Base-by-base conservation (phyloP, 805 yeast species). In the Metschnikowia noctiluminum region DNA sequence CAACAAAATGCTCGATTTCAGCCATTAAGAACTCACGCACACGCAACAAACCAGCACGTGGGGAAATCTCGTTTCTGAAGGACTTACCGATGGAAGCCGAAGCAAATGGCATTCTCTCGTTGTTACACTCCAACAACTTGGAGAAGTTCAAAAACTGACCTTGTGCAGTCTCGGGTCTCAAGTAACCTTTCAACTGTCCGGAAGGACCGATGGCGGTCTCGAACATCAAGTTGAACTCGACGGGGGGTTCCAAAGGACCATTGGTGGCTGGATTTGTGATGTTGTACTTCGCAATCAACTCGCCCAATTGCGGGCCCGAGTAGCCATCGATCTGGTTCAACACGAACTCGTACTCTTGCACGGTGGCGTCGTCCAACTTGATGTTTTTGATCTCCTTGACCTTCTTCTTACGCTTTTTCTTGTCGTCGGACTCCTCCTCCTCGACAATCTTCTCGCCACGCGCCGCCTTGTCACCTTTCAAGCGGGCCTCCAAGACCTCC, bases 11-110 rank as follows among this genome's bases (percentile, higher is more conserved):
- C 76, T 94, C 99, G 65, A 94, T 91, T 79, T 94, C 99, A 50
- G 98, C 99, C 99, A 94, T 94, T 66, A 94, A 77, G 70, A 94
- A 94, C 77, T 94, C 99, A 73, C 99, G 89, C 50, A 95, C 99
- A 74, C 99, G 87, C 68, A 94, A 79, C 60, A 94, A 78, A 61
- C 99, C 99, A 28, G 98, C 88, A 71, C 99, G 85, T 61, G 99
- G 99, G 42, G 97, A 89, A 63, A 94, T 94, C 77, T 94, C 99
- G 71, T 94, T 94, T 78, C 99, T 87, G 80, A 94, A 94, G 12
- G 98, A 91, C 73, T 94, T 94, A 66, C 99, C 99, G 64, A 94
- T 89, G 35, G 97, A 87, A 45, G 99, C 99, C 55, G 97, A 89
- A n/a, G 99, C 99, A 71, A 94, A 94, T 50, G 99, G 99, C 92